Evolutionary conservation across 768 basidiomycete species (phyloP).

Genomic region (Boletus insuetus): DNA sequence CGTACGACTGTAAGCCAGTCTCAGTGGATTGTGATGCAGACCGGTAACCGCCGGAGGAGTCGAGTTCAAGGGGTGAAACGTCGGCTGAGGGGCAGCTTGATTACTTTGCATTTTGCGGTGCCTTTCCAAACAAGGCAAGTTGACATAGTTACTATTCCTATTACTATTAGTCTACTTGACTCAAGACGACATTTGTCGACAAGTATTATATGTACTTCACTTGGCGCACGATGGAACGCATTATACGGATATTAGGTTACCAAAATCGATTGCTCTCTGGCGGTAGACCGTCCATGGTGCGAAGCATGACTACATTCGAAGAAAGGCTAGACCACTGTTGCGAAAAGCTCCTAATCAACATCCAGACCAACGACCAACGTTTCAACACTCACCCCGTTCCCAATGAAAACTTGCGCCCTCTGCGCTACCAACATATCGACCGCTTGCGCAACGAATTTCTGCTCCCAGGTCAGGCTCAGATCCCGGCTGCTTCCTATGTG

Average conservation of each 20-base stretch:
- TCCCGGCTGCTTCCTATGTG: constrained; percentile 40
- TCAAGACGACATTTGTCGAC: not conserved
- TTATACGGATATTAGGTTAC: constrained; percentile 14
- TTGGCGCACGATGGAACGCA: not conserved
- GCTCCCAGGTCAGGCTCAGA: constrained; percentile 38
- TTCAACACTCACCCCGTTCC: constrained; percentile 44
- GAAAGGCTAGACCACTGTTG: constrained; percentile 39
- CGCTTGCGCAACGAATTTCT: constrained; percentile 43
- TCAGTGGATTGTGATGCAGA: constrained; percentile 5
- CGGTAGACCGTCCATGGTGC: constrained; percentile 26
- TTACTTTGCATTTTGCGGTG: not conserved
- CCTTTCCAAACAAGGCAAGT: constrained; percentile 16
- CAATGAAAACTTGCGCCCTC: constrained; percentile 47
- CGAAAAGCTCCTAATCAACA: not conserved
- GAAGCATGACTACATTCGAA: constrained; percentile 40
- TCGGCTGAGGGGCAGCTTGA: constrained; percentile 10
- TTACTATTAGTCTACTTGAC: not conserved
- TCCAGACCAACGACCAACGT: not conserved
- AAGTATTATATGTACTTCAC: not conserved
- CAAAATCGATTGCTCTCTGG: constrained; percentile 34
- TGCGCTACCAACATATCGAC: constrained; percentile 50
- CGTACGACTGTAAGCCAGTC: not conserved
- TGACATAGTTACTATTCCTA: too few species aligned
- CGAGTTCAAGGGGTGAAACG: not conserved
- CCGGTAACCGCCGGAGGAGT: not conserved